A percentile compares a stretch with the other conserved stretches of the same genome.
phyloP scores from a whole-genome alignment of 495 filamentous ascomycete species.

The Hyaloscypha bicolor region DNA sequence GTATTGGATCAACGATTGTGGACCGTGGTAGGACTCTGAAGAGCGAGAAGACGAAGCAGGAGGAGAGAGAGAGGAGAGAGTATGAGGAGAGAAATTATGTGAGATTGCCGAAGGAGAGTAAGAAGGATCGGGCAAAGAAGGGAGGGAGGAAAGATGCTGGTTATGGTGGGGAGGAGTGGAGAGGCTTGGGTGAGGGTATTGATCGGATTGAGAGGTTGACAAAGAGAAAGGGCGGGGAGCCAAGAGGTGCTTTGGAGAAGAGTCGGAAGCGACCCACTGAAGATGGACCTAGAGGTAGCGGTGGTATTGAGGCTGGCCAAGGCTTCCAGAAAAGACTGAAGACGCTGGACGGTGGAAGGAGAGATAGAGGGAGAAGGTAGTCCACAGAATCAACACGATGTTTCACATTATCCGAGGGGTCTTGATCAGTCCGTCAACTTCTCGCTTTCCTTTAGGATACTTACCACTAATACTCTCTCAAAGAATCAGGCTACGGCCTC shows the following conservation, averaged over 20 bases:
- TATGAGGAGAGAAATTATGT: constrained; percentile 91
- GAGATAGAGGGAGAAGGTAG: constrained; percentile 45
- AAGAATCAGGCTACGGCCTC: too few relatives aligned
- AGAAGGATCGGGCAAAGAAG: constrained; percentile 67
- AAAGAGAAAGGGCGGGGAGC: constrained; percentile 55
- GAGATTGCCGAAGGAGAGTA: constrained; percentile 76
- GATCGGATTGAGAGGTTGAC: constrained; percentile 78
- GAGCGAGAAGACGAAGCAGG: constrained; percentile 65
- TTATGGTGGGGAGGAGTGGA: constrained; percentile 87
- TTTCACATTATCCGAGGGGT: background rate
- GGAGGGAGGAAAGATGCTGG: constrained; percentile 49
- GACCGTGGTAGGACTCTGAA: constrained; percentile 71
- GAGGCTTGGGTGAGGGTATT: constrained; percentile 72
- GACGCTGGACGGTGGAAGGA: constrained; percentile 61
- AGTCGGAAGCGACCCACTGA: constrained; percentile 73
- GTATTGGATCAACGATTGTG: constrained; percentile 81
- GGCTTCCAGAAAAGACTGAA: constrained; percentile 75
- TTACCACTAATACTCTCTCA: background rate
- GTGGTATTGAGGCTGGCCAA: constrained; percentile 62
- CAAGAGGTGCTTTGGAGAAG: constrained; percentile 68
- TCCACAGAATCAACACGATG: background rate
- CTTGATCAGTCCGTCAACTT: background rate
- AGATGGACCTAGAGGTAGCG: constrained; percentile 61
- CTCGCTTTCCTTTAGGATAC: background rate
- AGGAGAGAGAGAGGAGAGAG: constrained; percentile 69